Base-by-base conservation (phyloP, 148 eudicot species). In the Camellia lanceoleosa region DNA sequence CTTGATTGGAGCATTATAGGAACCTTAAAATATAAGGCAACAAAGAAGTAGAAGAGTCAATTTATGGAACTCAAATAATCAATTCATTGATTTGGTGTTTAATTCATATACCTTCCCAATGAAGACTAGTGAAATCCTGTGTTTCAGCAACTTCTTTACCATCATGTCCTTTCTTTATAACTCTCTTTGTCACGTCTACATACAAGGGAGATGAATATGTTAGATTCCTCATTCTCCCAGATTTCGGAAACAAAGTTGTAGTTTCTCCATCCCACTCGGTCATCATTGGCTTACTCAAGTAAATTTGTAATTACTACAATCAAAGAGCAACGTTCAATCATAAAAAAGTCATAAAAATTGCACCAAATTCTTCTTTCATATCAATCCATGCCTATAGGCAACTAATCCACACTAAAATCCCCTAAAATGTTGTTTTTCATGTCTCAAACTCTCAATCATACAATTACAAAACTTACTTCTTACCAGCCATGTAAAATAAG, bases 161-260 rank as follows among this genome's bases (percentile, higher is more conserved):
- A 83, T 95, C 98, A 72, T 95, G 95, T 55, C 98, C 97, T 84
- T 95, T 95, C 87, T 85, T 92, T 49, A 91, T 92, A 9, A 93
- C 97, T 80, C 86, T 85, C 79, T 95, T 95, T 46, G 86, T 80
- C 43, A 95, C 97, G 84, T 95, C 98, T 64, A 93, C 98, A 84
- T 95, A 95, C 78, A 95, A 85, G 68, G 98, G 98, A 58, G 98
- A 95, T 23, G 98, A 95, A 84, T 95, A 95, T 43, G 98, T 95
- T 44, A 95, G 79, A 80, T 95, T 95, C 69, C 97, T 92, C 79
- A 95, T 80, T 82, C 98, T 91, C 20, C 97, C 98, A 78, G 98
- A 94, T 83, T 95, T 95, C 5, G 98, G 95, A 76, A 95, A 95
- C 87, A 92, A 84, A 43, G 98, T 95, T 43, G 97, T 93, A 38